These are phyloP conservation scores for Grosmannia serpens DNA, from an alignment of 2,329 filamentous ascomycete genomes.

Conservation along the genomic window DNA sequence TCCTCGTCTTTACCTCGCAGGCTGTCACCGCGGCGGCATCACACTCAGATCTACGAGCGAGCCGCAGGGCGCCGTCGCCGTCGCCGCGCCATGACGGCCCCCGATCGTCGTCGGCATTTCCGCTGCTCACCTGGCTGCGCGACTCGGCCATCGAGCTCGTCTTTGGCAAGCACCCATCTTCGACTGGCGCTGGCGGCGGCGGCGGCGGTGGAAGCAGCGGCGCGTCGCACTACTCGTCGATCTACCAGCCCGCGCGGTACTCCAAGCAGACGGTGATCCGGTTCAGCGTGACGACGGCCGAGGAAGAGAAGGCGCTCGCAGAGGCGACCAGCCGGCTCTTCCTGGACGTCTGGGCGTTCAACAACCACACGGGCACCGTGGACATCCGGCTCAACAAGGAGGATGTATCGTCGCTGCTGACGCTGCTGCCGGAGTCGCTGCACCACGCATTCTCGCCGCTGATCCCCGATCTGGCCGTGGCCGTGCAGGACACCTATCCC, in stretches of 20 bases:
- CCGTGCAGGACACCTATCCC: slow-evolving; percentile 67
- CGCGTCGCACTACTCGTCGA: slow-evolving; percentile 13
- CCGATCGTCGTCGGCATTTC: slow-evolving; percentile 21
- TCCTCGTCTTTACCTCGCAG: slow-evolving; percentile 2
- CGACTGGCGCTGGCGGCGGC: neutral
- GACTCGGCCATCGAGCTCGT: slow-evolving; percentile 37
- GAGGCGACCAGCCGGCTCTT: slow-evolving; percentile 64
- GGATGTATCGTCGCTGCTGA: slow-evolving; percentile 66
- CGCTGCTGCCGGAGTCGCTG: slow-evolving; percentile 64
- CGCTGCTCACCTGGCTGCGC: slow-evolving; percentile 38
- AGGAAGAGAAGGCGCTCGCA: slow-evolving; percentile 60
- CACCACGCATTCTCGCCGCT: slow-evolving; percentile 61
- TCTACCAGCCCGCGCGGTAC: slow-evolving; percentile 35
- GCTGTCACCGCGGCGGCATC: neutral
- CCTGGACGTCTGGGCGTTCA: slow-evolving; percentile 84
- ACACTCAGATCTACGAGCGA: neutral
- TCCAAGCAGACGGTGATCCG: slow-evolving; percentile 77
- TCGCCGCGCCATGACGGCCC: neutral
- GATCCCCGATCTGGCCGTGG: slow-evolving; percentile 68
- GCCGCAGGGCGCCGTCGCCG: neutral
- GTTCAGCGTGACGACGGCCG: slow-evolving; percentile 62
- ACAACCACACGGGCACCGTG: slow-evolving; percentile 53
- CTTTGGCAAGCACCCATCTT: slow-evolving; percentile 31
- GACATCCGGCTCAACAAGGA: slow-evolving; percentile 72
- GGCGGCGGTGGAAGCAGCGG: neutral